A percentile compares a stretch with the other conserved stretches of the same genome.
These are phyloP conservation scores for Phascolomyces articulosus DNA, from an alignment of 371 early-diverging fungal genomes.

Conservation along the genomic window DNA sequence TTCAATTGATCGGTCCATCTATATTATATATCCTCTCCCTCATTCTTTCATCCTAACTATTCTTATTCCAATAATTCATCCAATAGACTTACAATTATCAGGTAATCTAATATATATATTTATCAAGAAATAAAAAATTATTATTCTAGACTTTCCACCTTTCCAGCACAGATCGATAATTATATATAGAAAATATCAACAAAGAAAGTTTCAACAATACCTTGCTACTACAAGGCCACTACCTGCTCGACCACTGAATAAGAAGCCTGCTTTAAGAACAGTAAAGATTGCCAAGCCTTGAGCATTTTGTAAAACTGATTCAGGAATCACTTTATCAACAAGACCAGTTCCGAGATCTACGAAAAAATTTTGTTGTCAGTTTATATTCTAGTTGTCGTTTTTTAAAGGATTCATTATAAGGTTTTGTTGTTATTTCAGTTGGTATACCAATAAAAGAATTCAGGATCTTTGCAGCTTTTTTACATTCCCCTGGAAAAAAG, in stretches of 20 bases:
- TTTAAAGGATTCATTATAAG: no score
- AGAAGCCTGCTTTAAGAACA: constrained; percentile 91
- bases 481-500: constrained; percentile 62
- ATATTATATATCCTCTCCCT: no score
- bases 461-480: constrained; percentile 77
- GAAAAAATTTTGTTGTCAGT: no score
- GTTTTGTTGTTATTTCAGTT: neutral
- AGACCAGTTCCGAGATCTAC: constrained; percentile 68
- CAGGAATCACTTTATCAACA: constrained; percentile 76
- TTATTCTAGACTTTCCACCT: neutral
- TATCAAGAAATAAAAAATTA: neutral
- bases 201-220: no score
- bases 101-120: constrained; percentile 14
- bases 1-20: no score
- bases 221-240: constrained; percentile 88
- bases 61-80: no score
- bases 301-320: constrained; percentile 70
- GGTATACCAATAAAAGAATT: constrained; percentile 71
- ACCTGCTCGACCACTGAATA: constrained; percentile 90
- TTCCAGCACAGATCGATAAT: no score
- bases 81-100: constrained; percentile 16
- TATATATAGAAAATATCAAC: no score
- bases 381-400: no score
- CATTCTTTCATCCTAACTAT: no score
- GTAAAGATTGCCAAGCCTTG: constrained; percentile 92